Evolutionary conservation across 2,329 filamentous ascomycete species (phyloP).

Genomic region (Epichloe aotearoae): DNA sequence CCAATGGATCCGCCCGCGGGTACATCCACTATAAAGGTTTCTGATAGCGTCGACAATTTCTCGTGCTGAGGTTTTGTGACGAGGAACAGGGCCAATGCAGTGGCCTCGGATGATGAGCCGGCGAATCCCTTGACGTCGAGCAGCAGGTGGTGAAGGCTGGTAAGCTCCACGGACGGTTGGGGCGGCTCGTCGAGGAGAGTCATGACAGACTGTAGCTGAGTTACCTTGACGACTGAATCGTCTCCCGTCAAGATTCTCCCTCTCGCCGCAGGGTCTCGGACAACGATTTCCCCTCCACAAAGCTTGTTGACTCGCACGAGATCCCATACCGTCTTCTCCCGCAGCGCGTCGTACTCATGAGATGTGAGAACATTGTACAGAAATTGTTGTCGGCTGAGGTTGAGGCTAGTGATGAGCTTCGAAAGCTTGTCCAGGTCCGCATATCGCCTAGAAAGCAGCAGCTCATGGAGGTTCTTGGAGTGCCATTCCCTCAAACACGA

Average conservation of each 20-base stretch:
- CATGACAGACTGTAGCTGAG: conserved; percentile 89
- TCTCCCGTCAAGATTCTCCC: conserved; percentile 82
- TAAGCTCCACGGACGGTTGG: conserved; percentile 50
- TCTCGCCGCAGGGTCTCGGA: conserved; percentile 71
- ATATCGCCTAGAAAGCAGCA: conserved; percentile 76
- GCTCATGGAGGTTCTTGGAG: conserved; percentile 87
- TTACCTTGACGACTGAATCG: conserved; percentile 84
- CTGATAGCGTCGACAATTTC: conserved; percentile 56
- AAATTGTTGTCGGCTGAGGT: conserved; percentile 75
- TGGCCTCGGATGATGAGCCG: conserved; percentile 61
- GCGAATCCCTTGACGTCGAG: conserved; percentile 75
- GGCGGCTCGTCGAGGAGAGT: conserved; percentile 81
- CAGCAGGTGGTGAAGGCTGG: conserved; percentile 65
- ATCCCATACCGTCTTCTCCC: conserved; percentile 91
- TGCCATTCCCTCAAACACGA: conserved; percentile 97
- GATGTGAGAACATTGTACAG: conserved; percentile 86
- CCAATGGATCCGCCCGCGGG: conserved; percentile 60
- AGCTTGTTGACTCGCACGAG: conserved; percentile 89
- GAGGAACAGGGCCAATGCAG: conserved; percentile 64
- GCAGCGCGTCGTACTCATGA: conserved; percentile 65
- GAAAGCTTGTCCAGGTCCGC: conserved; percentile 68
- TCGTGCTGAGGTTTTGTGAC: conserved; percentile 57
- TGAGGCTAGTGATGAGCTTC: conserved; percentile 66
- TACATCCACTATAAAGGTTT: conserved; percentile 69
- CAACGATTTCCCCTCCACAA: conserved; percentile 85